phyloP scores from a whole-genome alignment of 805 yeast species.

The Danielia oregonensis region DNA sequence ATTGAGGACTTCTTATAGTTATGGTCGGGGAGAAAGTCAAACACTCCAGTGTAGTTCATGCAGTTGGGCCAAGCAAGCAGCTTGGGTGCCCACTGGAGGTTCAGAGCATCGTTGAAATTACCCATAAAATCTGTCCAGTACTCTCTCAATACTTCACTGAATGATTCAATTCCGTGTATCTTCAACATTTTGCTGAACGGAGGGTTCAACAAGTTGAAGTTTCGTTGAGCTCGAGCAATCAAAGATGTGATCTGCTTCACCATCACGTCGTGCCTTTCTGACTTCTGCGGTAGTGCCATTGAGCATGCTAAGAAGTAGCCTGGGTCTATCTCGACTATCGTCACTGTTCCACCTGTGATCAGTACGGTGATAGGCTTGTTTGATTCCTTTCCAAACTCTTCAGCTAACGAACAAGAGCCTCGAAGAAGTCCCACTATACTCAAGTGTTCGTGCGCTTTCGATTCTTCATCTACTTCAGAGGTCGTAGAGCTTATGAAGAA shows the following conservation, averaged over 20 bases:
- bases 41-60: conserved; percentile 33
- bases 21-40: conserved; percentile 26
- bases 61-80: conserved; percentile 32
- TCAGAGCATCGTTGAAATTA: conserved; percentile 20
- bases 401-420: conserved; percentile 31
- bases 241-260: conserved; percentile 25
- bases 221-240: conserved; percentile 18
- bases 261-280: conserved; percentile 16
- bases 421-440: conserved; percentile 33
- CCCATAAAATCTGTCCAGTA: conserved; percentile 30
- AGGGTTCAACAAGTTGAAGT: conserved; percentile 27
- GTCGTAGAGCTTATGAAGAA: conserved; percentile 26
- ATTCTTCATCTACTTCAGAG: conserved; percentile 5
- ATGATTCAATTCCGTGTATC: conserved; percentile 14
- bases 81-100: conserved; percentile 18
- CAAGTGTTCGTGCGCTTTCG: conserved; percentile 18
- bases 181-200: conserved; percentile 16
- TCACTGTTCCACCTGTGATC: conserved; percentile 22
- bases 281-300: conserved; percentile 14
- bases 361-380: conserved; percentile 20
- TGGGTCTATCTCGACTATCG: conserved; percentile 23
- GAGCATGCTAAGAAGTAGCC: conserved; percentile 27
- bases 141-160: conserved; percentile 16
- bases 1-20: conserved; percentile 29
- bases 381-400: conserved; percentile 17